Base-by-base conservation (phyloP, 75 land plant species). In the Cunninghamia lanceolata region DNA sequence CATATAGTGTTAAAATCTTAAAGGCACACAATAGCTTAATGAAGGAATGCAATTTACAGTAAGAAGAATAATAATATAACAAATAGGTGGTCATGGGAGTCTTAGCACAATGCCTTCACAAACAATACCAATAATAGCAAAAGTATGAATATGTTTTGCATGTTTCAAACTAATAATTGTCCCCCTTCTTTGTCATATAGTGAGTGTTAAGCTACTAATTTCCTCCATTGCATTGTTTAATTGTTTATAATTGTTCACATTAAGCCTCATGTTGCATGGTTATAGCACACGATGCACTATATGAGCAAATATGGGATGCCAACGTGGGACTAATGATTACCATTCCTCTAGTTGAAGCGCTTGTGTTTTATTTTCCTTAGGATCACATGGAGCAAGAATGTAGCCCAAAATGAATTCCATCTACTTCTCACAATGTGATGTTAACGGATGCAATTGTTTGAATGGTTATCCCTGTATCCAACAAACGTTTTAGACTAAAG, bases 301-400 rank as follows among this genome's bases (percentile, higher is more conserved):
- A 91, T 73, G 90, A 85, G 45, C 94, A 93, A 63, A 74, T 93
- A 1, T 94, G 94, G 96, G 91, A 94, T 85, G 94, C 94, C 2
- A 93, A 92, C 86, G 96, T 93, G 70, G 94, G 94, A 54, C 96
- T 93, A 9, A 89, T 94, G 16, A 94, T 94, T 1, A 91, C 85
- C 1, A 88, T 94, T 30, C 94, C 94, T 38, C 87, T 89, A 30
- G 82, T 87, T 14, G 91, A 92, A 8, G 96, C 93, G 68, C 87
- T 84, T 14, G 96, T 94, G 38, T 92, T 87, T 54, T 94, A 94
- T 85, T 94, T 94, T 53, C 94, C 92, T 5, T 93, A 94, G 39
- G 96, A 94, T 76, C 96, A 94, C 66, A 93, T 94, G 85, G 94
- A 94, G 82, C 96, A 94, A 92, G 96, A 93, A 10, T 30, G 79